Conservation (phyloP, 2,329 filamentous ascomycete genomes). For the Ceratocystis lukuohia region DNA sequence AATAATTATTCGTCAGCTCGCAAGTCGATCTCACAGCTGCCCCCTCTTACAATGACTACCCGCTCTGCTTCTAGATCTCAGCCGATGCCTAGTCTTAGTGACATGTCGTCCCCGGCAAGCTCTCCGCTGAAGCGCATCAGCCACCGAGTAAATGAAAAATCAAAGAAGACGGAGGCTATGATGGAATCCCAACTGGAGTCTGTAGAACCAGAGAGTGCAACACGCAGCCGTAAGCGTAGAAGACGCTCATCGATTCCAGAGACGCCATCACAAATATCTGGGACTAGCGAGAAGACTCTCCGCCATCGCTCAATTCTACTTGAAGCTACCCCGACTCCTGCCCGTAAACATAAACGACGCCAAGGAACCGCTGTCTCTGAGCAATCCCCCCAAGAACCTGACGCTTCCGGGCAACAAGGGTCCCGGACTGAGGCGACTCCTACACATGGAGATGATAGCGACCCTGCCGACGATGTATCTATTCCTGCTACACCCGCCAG, state of each 20-base stretch:
- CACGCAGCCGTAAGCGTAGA: not conserved
- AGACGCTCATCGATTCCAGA: not conserved
- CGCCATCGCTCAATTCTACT: not conserved
- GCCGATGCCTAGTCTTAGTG: not conserved
- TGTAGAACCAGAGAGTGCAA: not conserved
- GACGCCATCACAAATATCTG: not conserved
- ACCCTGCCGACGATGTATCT: not conserved
- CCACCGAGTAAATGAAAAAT: not conserved
- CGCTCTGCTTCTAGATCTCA: conserved; percentile 11
- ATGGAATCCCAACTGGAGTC: not conserved
- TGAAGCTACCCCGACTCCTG: conserved; percentile 8
- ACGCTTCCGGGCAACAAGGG: not conserved
- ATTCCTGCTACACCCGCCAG: not conserved
- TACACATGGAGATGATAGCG: not conserved
- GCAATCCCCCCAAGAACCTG: not conserved
- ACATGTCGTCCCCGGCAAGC: conserved; percentile 6
- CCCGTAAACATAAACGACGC: conserved; percentile 6
- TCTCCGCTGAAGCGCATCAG: conserved; percentile 12
- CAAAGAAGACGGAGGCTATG: not conserved
- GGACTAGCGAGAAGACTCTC: not conserved
- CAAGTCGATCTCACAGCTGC: conserved; percentile 9
- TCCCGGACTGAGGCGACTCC: not conserved
- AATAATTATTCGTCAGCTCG: not conserved
- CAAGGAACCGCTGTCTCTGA: not conserved
- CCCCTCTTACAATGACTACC: conserved; percentile 17